A percentile compares a stretch with the other conserved stretches of the same genome.
Evolutionary conservation across 352 stramenopile species (phyloP).

Genomic region (Bremia lactucae): DNA sequence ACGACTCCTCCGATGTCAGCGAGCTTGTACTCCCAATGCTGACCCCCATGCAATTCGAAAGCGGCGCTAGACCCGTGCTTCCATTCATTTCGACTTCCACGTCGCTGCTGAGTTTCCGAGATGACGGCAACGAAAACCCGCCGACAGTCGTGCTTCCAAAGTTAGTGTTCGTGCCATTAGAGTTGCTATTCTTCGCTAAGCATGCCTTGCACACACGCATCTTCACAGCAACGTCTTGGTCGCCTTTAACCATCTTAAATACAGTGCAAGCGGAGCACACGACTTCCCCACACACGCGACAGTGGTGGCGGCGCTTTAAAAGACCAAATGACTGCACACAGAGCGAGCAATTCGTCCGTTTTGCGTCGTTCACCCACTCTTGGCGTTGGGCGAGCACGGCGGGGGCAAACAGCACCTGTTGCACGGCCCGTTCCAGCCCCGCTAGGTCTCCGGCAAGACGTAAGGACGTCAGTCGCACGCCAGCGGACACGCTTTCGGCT

Average conservation of each 20-base stretch:
- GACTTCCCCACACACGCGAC: slow-evolving; percentile 79
- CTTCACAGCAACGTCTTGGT: slow-evolving; percentile 37
- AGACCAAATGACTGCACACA: slow-evolving; percentile 72
- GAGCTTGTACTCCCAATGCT: slow-evolving; percentile 40
- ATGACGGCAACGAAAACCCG: slow-evolving; percentile 10
- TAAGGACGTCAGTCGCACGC: slow-evolving; percentile 54
- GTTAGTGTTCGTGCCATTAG: slow-evolving; percentile 10
- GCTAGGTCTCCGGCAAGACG: slow-evolving; percentile 47
- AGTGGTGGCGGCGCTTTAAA: slow-evolving; percentile 80
- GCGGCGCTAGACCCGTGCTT: background rate
- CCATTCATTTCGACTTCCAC: slow-evolving; percentile 23
- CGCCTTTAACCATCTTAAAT: slow-evolving; percentile 59
- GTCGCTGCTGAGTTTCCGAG: slow-evolving; percentile 15
- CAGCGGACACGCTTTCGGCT: slow-evolving; percentile 52
- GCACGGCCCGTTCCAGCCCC: slow-evolving; percentile 49
- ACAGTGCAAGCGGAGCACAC: slow-evolving; percentile 71
- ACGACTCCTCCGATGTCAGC: slow-evolving; percentile 36
- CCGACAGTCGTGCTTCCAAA: slow-evolving; percentile 15
- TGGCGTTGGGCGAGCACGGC: slow-evolving; percentile 45
- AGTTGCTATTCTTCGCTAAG: slow-evolving; percentile 46
- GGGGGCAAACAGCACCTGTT: slow-evolving; percentile 63
- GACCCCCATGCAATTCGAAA: slow-evolving; percentile 9
- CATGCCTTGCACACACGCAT: slow-evolving; percentile 76
- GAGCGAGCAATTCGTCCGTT: slow-evolving; percentile 70
- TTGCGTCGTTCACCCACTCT: slow-evolving; percentile 72